A percentile compares a stretch with the other conserved stretches of the same genome.
These are phyloP conservation scores for Neonectria magnoliae DNA, from an alignment of 2,329 filamentous ascomycete genomes.

Conservation along the genomic window DNA sequence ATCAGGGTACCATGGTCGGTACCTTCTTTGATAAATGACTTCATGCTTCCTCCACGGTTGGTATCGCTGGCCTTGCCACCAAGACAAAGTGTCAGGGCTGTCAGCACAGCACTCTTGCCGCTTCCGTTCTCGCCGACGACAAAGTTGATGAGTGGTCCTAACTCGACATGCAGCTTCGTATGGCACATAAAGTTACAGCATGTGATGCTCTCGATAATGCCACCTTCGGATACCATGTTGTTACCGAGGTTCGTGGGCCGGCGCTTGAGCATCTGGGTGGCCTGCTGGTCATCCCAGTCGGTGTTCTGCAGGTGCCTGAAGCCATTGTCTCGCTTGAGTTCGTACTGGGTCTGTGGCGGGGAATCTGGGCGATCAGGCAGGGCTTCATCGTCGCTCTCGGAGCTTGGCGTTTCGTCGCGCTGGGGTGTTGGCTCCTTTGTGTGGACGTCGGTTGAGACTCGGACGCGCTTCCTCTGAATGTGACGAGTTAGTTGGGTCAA, in stretches of 20 bases:
- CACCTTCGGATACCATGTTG: conserved; percentile 82
- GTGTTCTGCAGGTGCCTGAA: conserved; percentile 67
- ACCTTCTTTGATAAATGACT: conserved; percentile 91
- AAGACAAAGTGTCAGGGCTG: conserved; percentile 92
- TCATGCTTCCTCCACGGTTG: conserved; percentile 89
- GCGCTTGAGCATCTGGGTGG: conserved; percentile 70
- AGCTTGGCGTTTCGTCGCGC: conserved; percentile 38
- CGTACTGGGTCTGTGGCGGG: conserved; percentile 68
- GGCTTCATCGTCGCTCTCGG: conserved; percentile 48
- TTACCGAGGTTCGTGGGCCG: conserved; percentile 63
- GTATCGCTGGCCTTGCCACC: conserved; percentile 93
- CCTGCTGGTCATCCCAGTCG: conserved; percentile 69
- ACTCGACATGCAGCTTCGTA: conserved; percentile 77
- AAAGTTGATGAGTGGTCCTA: conserved; percentile 98
- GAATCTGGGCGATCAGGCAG: conserved; percentile 41
- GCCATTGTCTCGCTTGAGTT: conserved; percentile 67
- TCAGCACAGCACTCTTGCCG: conserved; percentile 95
- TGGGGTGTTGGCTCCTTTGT: conserved; percentile 26
- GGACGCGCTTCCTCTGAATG: conserved; percentile 47
- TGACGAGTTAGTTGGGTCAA: not conserved
- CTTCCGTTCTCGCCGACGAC: conserved; percentile 98
- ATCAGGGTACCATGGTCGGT: conserved; percentile 78
- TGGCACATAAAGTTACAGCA: conserved; percentile 99
- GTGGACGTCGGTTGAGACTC: conserved; percentile 44
- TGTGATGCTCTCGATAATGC: conserved; percentile 87